Evolutionary conservation across 441 rosid genomes (phyloP), one percentile per base, ranked within the genome.

Genomic region (Pelargonium fulgidum): DNA sequence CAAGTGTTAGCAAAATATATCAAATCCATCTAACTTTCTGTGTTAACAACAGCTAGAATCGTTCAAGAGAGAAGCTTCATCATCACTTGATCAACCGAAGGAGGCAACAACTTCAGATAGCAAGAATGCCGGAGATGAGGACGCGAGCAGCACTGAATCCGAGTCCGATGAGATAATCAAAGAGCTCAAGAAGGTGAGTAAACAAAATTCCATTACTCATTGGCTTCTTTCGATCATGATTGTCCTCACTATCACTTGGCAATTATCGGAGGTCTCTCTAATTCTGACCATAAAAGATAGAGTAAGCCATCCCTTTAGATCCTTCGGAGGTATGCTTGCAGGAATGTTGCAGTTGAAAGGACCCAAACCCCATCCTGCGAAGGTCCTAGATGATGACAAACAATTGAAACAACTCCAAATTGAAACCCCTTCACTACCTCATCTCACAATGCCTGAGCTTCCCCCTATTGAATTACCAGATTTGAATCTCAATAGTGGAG

Each of bases 181-280:
- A 52, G 59, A 52, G 59, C 59, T 52, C 8, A 52, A 52, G 59
- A 52, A 52, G 59, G 59, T 52, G 59, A 14, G 59, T 6, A 52
- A 52, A 7, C 59, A 52, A 9, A 52, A 52, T 19, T n/a, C 19
- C 5, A 14, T 52, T 2, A 52, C 59, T 14, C 59, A 52, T 7
- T 52, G 59, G 59, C 59, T 52, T 14, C 6, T 52, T 14, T 52
- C 59, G 17, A 1, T 52, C 59, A 52, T 52, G 59, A 52, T 52
- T 3, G 4, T 52, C 59, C 59, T 52, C 1, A 52, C 59, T 6
- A 1, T 52, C 3, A 14, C 59, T 4, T 52, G 59, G 59, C 59
- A 52, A 52, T 7, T 52, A 52, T 52, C 59, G 2, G 59, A 52
- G 20, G 19, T 52, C 20, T 52, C 59, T 7, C 59, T 52, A 4